These are phyloP conservation scores for Hysterium pulicare DNA, from an alignment of 2,329 filamentous ascomycete genomes.

Conservation along the genomic window DNA sequence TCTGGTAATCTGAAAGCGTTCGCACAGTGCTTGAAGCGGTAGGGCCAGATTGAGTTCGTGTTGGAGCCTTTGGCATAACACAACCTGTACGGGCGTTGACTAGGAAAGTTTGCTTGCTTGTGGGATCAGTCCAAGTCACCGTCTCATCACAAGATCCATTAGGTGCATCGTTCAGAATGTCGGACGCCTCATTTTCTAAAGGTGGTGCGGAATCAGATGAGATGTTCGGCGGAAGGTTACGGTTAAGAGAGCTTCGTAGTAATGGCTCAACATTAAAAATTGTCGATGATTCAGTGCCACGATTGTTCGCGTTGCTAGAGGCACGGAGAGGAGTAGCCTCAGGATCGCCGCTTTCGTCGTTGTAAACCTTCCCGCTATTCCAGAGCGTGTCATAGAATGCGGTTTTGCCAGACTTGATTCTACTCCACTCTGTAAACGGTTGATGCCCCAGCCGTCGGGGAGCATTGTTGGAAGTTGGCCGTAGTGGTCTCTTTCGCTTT, in stretches of 20 bases:
- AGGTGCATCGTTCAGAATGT: conserved; percentile 23
- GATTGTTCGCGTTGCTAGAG: not conserved
- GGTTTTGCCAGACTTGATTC: conserved; percentile 42
- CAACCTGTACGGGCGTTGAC: conserved; percentile 58
- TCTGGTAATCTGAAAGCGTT: conserved; percentile 21
- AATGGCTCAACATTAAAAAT: conserved; percentile 12
- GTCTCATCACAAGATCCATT: no score
- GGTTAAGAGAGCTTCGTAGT: conserved; percentile 10
- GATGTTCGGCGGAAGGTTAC: not conserved
- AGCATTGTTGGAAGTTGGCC: not conserved
- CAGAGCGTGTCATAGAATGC: conserved; percentile 29
- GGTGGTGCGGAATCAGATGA: not conserved
- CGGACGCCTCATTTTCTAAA: not conserved
- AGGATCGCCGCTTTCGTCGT: not conserved
- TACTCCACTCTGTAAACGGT: conserved; percentile 39
- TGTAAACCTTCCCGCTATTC: conserved; percentile 5
- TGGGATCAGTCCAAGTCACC: conserved; percentile 60
- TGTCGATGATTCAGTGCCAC: not conserved
- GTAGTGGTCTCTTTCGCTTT: conserved; percentile 20
- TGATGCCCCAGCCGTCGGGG: conserved; percentile 6
- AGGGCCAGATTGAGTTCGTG: conserved; percentile 9
- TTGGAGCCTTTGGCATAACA: conserved; percentile 21
- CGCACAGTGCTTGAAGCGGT: not conserved
- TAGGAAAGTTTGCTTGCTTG: conserved; percentile 49
- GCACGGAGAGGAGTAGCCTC: not conserved